phyloP scores from a whole-genome alignment of 2,329 filamentous ascomycete genomes.

The Fusarium continuum region DNA sequence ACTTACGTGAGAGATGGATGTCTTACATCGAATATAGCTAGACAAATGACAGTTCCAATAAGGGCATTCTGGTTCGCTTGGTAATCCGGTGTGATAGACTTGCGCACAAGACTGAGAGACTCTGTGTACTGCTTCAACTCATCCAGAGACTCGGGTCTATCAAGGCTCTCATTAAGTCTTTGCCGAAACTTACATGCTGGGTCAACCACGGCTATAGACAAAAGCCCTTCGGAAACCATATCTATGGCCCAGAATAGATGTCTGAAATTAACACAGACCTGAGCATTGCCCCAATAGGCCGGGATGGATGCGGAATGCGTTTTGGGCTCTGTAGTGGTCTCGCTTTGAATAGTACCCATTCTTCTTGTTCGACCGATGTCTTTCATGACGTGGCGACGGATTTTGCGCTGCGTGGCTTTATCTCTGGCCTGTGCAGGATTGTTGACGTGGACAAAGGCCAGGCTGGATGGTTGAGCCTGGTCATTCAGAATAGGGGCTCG shows the following conservation, averaged over 20 bases:
- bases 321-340: not conserved
- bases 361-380: constrained; percentile 27
- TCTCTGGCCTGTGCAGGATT: constrained; percentile 24
- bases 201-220: constrained; percentile 26
- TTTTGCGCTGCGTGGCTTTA: constrained; percentile 13
- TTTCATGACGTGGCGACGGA: constrained; percentile 40
- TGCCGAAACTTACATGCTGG: not conserved
- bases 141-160: not conserved
- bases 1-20: rapidly evolving
- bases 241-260: constrained; percentile 34
- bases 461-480: not conserved
- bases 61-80: not conserved
- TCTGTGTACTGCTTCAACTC: constrained; percentile 35
- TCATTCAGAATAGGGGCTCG: rapidly evolving
- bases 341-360: not conserved
- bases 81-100: not conserved
- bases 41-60: constrained; percentile 32
- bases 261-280: constrained; percentile 32
- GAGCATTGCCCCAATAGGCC: constrained; percentile 31
- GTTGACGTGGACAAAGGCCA: constrained; percentile 28
- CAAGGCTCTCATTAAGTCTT: not conserved
- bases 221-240: constrained; percentile 28
- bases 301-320: not conserved
- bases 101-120: constrained; percentile 21
- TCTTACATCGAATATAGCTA: constrained; percentile 35